Evolutionary conservation across 768 basidiomycete genomes (phyloP).

Genomic region (Mrakia blollopis): DNA sequence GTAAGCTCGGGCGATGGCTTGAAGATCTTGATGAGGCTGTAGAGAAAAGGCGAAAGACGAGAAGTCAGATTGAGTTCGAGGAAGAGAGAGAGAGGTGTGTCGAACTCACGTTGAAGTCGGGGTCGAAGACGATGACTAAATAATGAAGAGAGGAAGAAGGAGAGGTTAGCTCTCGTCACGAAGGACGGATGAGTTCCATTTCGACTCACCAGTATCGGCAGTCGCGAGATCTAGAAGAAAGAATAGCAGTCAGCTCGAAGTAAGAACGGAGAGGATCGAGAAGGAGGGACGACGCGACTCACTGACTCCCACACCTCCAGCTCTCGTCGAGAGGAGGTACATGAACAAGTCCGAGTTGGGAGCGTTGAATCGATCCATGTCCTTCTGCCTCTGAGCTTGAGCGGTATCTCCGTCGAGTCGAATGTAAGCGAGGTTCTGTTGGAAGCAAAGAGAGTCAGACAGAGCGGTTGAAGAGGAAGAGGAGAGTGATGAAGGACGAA

Average conservation of each 20-base stretch:
- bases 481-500: conserved; percentile 34
- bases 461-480: conserved; percentile 53
- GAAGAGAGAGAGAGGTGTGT: conserved; percentile 48
- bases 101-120: conserved; percentile 92
- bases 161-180: neutral
- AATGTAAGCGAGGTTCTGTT: conserved; percentile 20
- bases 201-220: conserved; percentile 25
- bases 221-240: conserved; percentile 26
- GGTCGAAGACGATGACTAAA: conserved; percentile 59
- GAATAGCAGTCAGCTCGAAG: too few relatives aligned
- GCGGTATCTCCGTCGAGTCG: conserved; percentile 77
- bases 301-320: conserved; percentile 57
- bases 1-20: conserved; percentile 93
- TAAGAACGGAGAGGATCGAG: neutral
- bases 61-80: neutral
- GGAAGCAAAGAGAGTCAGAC: conserved; percentile 33
- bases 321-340: conserved; percentile 80
- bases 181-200: neutral
- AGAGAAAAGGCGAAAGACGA: neutral
- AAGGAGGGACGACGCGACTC: conserved; percentile 8
- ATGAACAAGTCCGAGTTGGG: conserved; percentile 82
- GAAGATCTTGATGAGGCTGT: conserved; percentile 32
- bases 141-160: neutral
- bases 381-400: conserved; percentile 77
- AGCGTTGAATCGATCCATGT: conserved; percentile 91